Evolutionary conservation across 2,329 filamentous ascomycete species (phyloP).

Genomic region (Sporothrix dimorphospora): DNA sequence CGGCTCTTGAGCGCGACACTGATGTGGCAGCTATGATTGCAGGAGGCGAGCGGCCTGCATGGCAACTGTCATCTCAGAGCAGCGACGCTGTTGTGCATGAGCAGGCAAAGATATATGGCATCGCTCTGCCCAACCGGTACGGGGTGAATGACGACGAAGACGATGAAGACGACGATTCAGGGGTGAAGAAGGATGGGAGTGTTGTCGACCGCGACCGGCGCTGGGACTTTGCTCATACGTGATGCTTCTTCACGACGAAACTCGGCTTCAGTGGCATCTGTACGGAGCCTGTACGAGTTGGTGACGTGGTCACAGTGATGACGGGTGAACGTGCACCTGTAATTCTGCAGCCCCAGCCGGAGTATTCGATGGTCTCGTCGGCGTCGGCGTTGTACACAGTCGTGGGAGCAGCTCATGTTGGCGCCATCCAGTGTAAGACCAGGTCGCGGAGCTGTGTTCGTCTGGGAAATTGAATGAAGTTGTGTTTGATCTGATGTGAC

Average conservation of each 20-base stretch:
- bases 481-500: not conserved
- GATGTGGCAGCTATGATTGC: not conserved
- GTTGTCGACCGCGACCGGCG: not conserved
- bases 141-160: not conserved
- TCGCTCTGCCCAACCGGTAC: not conserved
- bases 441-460: not conserved
- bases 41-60: not conserved
- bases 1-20: not conserved
- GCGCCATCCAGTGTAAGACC: not conserved
- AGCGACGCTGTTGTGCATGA: not conserved
- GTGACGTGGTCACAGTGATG: not conserved
- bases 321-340: not conserved
- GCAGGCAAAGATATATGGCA: not conserved
- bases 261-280: conserved; percentile 8
- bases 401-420: not conserved
- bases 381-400: not conserved
- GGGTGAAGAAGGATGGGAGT: not conserved
- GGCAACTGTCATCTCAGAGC: no score
- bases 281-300: not conserved
- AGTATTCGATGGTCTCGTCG: not conserved
- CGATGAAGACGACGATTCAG: not conserved
- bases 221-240: not conserved
- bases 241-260: not conserved
- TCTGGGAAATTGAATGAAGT: not conserved
- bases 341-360: not conserved